A percentile compares a stretch with the other conserved stretches of the same genome.
These are phyloP conservation scores for Thalassiosira exigua DNA, from an alignment of 352 stramenopile genomes.

Conservation along the genomic window DNA sequence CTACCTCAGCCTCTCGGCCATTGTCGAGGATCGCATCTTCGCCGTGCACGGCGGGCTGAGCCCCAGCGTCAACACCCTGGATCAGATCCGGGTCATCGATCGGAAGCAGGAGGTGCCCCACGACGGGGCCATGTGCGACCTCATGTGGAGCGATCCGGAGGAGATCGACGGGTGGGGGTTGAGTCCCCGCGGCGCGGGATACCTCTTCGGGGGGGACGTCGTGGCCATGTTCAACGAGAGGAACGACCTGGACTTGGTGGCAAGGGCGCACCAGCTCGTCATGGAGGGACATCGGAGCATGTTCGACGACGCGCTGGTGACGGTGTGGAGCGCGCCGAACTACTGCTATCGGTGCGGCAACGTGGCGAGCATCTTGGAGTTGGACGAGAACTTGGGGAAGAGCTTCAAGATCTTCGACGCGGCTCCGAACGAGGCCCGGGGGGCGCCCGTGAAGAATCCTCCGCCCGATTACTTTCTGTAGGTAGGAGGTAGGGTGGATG, in stretches of 20 bases:
- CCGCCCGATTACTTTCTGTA: conserved; percentile 99
- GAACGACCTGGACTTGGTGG: conserved; percentile 98
- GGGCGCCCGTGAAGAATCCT: conserved; percentile 97
- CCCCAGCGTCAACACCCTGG: conserved; percentile 93
- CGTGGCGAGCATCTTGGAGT: conserved; percentile 94
- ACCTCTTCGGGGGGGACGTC: conserved; percentile 98
- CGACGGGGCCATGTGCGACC: conserved; percentile 99
- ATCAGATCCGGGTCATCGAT: conserved; percentile 87
- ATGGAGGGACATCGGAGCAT: conserved; percentile 86
- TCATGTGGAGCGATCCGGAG: conserved; percentile 91
- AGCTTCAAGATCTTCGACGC: conserved; percentile 97
- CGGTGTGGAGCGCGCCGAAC: conserved; percentile 93
- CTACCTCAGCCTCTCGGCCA: conserved; percentile 96
- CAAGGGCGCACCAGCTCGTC: conserved; percentile 96
- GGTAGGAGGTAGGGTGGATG: too few species aligned
- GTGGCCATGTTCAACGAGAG: conserved; percentile 98
- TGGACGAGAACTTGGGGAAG: conserved; percentile 95
- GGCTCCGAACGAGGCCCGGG: conserved; percentile 94
- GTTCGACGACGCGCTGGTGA: conserved; percentile 93
- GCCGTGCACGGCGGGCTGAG: conserved; percentile 99
- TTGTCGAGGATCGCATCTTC: conserved; percentile 99
- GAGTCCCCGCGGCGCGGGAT: conserved; percentile 95
- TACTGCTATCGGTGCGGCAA: conserved; percentile 94
- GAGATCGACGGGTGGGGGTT: conserved; percentile 98
- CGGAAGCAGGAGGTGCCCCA: conserved; percentile 99